Evolutionary conservation across 139 green algal species (phyloP), one percentile per base, ranked within the genome.

Genomic region (Coccomyxa sp.): DNA sequence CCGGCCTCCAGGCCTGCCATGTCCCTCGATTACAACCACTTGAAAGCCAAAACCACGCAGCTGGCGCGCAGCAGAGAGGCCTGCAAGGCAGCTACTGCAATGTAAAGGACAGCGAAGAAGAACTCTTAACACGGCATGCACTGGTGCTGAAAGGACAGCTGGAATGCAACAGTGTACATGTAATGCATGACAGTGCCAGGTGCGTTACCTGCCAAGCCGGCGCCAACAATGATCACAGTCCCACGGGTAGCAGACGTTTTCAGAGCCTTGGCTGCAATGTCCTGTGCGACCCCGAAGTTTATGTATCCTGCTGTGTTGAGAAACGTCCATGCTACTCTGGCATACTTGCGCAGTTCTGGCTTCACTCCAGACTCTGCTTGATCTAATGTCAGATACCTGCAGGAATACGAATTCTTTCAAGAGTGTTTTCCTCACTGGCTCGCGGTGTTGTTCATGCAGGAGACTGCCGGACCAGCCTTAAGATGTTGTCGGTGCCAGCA

Each of bases 161-260:
- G 63, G 21, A 21, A 71, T 21, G 21, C 63, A 71, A 71, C 18
- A 25, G 7, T 9, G 21, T 67, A 68, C 1, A 0, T 51, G 32
- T 66, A 79, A 45, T 3, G 18, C 28, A 12, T 18, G 57, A 30
- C 58, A 58, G 58, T 17, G 11, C 13, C 30, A 78, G 45, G 17
- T 57, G 51, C 15, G 31, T 81, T 83, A 92, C 92, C 92, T 86
- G 95, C 90, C 27, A 98, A 85, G 0, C 97, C 96, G 16, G 96
- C 95, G 3, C 96, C 96, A 3, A 99, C 82, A 1, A 99, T 91
- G 10, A 99, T 79, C 0, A 99, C 92, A 13, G 85, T 87, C 23
- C 92, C 88, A 0, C 79, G 83, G 27, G 76, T 77, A 17, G 82
- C 45, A 13, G 51, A 30, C 0, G 27, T 32, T 27, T 58, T 25